phyloP scores from a whole-genome alignment of 306 rosid genomes.

The Acacia crassicarpa region DNA sequence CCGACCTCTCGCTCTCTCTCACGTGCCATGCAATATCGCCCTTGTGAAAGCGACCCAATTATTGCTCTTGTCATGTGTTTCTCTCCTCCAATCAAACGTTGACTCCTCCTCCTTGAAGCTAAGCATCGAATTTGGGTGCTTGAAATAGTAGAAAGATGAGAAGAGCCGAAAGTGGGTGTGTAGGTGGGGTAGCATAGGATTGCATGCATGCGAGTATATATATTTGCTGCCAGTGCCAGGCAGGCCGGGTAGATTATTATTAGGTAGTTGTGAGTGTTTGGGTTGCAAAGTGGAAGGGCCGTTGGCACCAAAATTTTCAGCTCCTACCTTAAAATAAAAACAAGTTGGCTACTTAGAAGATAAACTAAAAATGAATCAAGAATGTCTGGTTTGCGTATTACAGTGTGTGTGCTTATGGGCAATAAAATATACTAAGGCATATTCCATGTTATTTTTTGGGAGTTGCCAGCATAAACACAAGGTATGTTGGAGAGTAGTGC shows the following conservation, averaged over 20 bases:
- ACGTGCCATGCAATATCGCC: constrained; percentile 3
- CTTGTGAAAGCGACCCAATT: neutral
- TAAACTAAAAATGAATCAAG: too few species aligned
- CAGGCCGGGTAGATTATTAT: neutral
- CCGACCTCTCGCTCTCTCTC: constrained; percentile 20
- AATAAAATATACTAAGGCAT: neutral
- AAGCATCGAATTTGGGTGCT: neutral
- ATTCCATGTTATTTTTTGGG: neutral
- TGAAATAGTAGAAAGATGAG: neutral
- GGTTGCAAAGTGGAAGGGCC: neutral
- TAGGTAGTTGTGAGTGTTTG: neutral
- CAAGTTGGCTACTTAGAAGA: too few species aligned
- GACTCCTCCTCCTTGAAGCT: too few species aligned
- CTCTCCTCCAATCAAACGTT: neutral
- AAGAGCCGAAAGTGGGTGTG: neutral
- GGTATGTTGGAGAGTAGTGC: neutral
- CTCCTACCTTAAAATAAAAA: neutral
- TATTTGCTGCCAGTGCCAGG: too few species aligned
- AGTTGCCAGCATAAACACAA: neutral
- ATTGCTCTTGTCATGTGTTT: neutral
- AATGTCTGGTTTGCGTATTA: too few species aligned
- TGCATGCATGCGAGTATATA: neutral
- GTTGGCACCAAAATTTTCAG: neutral
- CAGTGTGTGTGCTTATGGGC: neutral
- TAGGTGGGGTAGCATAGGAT: neutral